These are phyloP conservation scores for Picea mariana DNA, from an alignment of 83 land plant genomes.

Conservation along the genomic window DNA sequence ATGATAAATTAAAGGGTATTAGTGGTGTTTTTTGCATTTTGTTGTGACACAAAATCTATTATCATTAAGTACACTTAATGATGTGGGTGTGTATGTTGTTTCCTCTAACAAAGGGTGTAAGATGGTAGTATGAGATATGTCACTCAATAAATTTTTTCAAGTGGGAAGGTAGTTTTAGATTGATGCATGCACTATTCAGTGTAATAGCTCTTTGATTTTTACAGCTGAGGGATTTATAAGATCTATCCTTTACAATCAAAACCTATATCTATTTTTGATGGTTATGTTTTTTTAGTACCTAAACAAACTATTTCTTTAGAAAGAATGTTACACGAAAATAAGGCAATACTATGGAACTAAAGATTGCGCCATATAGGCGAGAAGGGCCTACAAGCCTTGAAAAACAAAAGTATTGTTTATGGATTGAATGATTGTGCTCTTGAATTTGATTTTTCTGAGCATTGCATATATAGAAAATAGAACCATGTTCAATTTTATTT, in stretches of 20 bases:
- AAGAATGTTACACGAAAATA: too few relatives aligned
- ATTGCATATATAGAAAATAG: not conserved
- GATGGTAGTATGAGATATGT: not conserved
- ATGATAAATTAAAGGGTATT: not conserved
- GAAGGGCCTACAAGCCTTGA: not conserved
- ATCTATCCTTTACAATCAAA: too few relatives aligned
- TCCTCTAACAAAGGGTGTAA: not conserved
- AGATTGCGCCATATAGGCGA: not conserved
- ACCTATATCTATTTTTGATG: too few relatives aligned
- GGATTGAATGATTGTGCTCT: not conserved
- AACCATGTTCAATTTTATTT: not conserved
- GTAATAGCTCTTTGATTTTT: too few relatives aligned
- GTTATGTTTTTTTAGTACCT: too few relatives aligned
- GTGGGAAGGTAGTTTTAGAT: not conserved
- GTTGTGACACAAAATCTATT: not conserved
- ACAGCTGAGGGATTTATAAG: too few relatives aligned
- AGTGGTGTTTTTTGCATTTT: not conserved
- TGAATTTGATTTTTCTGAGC: not conserved
- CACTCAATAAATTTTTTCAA: too few relatives aligned
- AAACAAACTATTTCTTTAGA: not conserved
- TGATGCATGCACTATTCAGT: too few relatives aligned
- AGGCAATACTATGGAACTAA: not conserved
- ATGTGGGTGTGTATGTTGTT: not conserved
- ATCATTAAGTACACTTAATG: not conserved
- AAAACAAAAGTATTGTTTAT: not conserved